Evolutionary conservation across 345 rosid species (phyloP), one percentile per base, ranked within the genome.

Genomic region (Psidium friedrichsthalianum): DNA sequence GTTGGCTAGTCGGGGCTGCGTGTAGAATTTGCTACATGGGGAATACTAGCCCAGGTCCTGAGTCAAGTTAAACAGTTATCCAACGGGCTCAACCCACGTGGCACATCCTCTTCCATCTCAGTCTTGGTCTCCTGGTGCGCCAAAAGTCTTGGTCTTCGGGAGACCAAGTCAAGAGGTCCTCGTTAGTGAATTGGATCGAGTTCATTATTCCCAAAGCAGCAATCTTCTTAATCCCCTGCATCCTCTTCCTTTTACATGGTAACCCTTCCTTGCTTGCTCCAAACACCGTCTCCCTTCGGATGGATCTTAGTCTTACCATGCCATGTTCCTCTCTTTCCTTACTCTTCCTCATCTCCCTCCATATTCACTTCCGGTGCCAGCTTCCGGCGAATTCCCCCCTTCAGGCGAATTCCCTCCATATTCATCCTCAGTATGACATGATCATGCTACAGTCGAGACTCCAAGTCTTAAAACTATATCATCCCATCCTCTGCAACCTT

Each of bases 381-480:
- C 61, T 25, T 57, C 29, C 6, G 6, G 61, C 0, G 2, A 24
- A 24, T 57, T 57, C 3, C 61, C 0, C 0, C 15, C 3, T 1
- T 25, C 22, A n/a, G n/a, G n/a, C n/a, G n/a, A n/a, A n/a, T n/a
- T n/a, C n/a, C n/a, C n/a, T n/a, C n/a, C n/a, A n/a, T n/a, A n/a
- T n/a, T 86, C 82, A 64, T 53, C 25, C 64, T 40, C 1, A n/a
- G 55, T 18, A 8, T 42, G 10, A n/a, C 32, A 58, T 58, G 36
- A 59, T 27, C 32, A 0, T 13, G 74, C 6, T 6, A 27, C 40
- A 14, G 11, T n/a, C 6, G 2, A 14, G 6, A 14, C 6, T 58
- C 27, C 2, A 11, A 57, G 29, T 58, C 16, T 14, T 12, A 58
- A 12, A 58, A n/a, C 36, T n/a, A 11, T 12, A 58, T 2, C 69